Percentiles rank a stretch among this genome's conserved stretches.
phyloP scores from a whole-genome alignment of 192 early-diverging fungal genomes.

The Coemansia sp. region DNA sequence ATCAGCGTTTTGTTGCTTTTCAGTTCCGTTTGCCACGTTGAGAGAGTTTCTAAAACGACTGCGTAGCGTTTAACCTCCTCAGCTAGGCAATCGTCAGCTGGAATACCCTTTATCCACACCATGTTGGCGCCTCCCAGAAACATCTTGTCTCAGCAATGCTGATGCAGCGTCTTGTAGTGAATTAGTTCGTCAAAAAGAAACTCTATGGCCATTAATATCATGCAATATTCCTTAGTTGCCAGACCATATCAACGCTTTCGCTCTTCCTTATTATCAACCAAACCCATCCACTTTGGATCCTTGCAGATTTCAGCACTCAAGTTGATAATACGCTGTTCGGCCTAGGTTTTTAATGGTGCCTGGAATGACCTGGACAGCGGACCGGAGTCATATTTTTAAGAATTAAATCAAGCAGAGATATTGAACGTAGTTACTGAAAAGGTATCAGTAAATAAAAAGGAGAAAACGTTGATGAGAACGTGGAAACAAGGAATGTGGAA shows the following conservation, averaged over 20 bases:
- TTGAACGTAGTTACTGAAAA: too few relatives aligned
- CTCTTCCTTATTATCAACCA: not conserved
- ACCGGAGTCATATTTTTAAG: too few relatives aligned
- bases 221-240: not conserved
- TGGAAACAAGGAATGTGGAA: too few relatives aligned
- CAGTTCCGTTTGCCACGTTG: not conserved
- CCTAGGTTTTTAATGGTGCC: not conserved
- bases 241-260: not conserved
- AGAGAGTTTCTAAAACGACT: not conserved
- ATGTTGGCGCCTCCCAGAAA: not conserved
- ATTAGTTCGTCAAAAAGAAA: not conserved
- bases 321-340: not conserved
- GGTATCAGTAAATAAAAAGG: too few relatives aligned
- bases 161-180: not conserved
- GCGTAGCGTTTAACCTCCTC: conserved; percentile 1
- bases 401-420: too few relatives aligned
- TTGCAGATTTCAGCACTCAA: not conserved
- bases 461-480: too few relatives aligned
- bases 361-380: not conserved
- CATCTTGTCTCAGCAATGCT: not conserved
- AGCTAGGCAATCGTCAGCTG: not conserved
- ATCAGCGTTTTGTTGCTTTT: not conserved
- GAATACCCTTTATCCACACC: conserved; percentile 9
- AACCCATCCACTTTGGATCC: not conserved
- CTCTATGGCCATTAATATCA: not conserved